phyloP scores from a whole-genome alignment of 2,329 filamentous ascomycete species.

The Neofusicoccum laricinum region DNA sequence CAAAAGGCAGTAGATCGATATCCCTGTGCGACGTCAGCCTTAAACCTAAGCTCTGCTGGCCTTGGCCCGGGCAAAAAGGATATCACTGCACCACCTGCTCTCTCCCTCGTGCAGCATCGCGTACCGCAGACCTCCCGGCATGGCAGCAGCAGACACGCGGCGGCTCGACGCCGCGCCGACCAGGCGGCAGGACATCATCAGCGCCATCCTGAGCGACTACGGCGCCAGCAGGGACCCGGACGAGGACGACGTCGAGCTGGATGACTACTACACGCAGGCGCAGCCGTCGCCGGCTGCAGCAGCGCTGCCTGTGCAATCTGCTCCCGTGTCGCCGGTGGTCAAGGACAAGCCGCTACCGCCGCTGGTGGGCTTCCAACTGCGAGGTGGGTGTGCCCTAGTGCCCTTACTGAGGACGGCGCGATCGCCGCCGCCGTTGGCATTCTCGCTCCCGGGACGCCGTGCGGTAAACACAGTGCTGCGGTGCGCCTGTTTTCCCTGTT shows the following conservation, averaged over 20 bases:
- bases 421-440: background rate
- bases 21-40: slow-evolving; percentile 25
- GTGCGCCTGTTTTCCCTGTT: background rate
- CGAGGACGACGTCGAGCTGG: slow-evolving; percentile 7
- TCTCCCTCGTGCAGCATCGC: background rate
- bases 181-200: slow-evolving; percentile 36
- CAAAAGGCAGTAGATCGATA: slow-evolving; percentile 24
- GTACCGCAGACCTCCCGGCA: slow-evolving; percentile 18
- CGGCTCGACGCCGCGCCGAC: slow-evolving; percentile 24
- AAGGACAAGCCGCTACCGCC: slow-evolving; percentile 8
- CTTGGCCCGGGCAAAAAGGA: background rate
- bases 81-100: slow-evolving; percentile 3
- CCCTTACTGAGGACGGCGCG: slow-evolving; percentile 1
- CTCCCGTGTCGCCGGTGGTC: background rate
- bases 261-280: slow-evolving; percentile 12
- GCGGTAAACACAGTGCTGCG: background rate
- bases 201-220: slow-evolving; percentile 38
- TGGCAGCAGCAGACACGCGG: slow-evolving; percentile 17
- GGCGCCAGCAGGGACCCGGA: slow-evolving; percentile 18
- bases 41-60: slow-evolving; percentile 24
- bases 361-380: slow-evolving; percentile 10
- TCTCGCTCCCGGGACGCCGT: background rate
- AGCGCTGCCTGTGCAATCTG: background rate
- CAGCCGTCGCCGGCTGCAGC: background rate
- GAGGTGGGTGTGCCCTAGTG: slow-evolving; percentile 6